phyloP scores from a whole-genome alignment of 2,329 filamentous ascomycete genomes.

The Orbilia javanica region DNA sequence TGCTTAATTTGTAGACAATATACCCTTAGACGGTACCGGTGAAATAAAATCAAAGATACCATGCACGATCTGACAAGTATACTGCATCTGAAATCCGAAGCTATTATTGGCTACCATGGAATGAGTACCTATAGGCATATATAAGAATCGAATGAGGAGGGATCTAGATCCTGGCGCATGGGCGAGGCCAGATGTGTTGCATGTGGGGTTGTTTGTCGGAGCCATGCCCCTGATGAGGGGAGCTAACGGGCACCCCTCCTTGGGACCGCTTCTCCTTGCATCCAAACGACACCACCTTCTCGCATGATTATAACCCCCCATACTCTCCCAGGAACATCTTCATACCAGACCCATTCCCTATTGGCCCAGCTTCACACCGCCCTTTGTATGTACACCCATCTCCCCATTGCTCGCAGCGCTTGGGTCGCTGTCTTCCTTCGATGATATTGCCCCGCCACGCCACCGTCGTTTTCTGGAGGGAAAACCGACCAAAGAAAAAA shows the following conservation, averaged over 20 bases:
- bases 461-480: not conserved
- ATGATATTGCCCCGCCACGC: conserved; percentile 1
- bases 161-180: conserved; percentile 15
- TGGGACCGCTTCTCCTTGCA: conserved; percentile 25
- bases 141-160: not conserved
- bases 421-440: conserved; percentile 5
- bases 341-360: conserved; percentile 12
- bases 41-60: no score
- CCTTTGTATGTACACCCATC: not conserved
- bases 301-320: conserved; percentile 16
- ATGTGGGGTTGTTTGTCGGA: conserved; percentile 44
- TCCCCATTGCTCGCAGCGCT: conserved; percentile 15
- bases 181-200: conserved; percentile 36
- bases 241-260: conserved; percentile 45
- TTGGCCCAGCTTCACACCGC: not conserved
- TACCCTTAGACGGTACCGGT: not conserved
- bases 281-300: conserved; percentile 30
- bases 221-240: conserved; percentile 25
- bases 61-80: not conserved
- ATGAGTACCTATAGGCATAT: no score
- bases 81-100: no score
- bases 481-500: not conserved
- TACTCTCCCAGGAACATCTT: not conserved
- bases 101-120: no score
- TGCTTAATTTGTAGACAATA: not conserved